Evolutionary conservation across 2,329 filamentous ascomycete species (phyloP), one percentile per base, ranked within the genome.

Genomic region (Fusarium metavorans): DNA sequence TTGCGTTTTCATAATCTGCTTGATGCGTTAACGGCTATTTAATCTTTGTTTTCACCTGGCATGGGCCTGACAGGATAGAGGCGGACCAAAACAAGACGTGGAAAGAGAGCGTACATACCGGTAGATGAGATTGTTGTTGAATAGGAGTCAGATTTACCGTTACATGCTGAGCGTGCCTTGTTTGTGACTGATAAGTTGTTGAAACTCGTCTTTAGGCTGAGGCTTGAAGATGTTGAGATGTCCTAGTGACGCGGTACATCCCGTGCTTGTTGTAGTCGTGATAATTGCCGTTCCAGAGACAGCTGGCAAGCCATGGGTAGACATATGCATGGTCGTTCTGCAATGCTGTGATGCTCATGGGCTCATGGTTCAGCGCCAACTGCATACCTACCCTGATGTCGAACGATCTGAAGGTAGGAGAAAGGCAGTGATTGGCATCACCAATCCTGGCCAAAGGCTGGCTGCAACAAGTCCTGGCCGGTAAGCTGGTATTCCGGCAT

Each of bases 11-110:
- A 68, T 77, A 65, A 72, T 72, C 76, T 77, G 76, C 69, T 69
- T 77, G 71, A 77, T 72, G 76, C 56, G 72, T 78, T 77, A 78
- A 78, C 76, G 76, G 76, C 71, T 77, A 70, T 73, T 71, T 78
- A 77, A 77, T 77, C 60, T 67, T 75, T 68, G 56, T 68, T 74
- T 66, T 65, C 58, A 73, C 72, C 71, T 71, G 65, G 68, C 48
- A 67, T 64, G 59, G 20, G 57, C 60, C 70, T 45, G 71, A 70
- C 37, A 52, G 70, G 68, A 77, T 76, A 78, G 76, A 76, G 48
- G 50, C 64, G 70, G 64, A 69, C 58, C 50, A 77, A 76, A 78
- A 71, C 41, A 58, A 70, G 66, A 75, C 64, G 69, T 25, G 71
- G 64, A 61, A 66, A 54, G 66, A 67, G 66, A 60, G 60, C 70